Evolutionary conservation across 2,329 filamentous ascomycete species (phyloP).

Genomic region (Arthrobotrys conoides): DNA sequence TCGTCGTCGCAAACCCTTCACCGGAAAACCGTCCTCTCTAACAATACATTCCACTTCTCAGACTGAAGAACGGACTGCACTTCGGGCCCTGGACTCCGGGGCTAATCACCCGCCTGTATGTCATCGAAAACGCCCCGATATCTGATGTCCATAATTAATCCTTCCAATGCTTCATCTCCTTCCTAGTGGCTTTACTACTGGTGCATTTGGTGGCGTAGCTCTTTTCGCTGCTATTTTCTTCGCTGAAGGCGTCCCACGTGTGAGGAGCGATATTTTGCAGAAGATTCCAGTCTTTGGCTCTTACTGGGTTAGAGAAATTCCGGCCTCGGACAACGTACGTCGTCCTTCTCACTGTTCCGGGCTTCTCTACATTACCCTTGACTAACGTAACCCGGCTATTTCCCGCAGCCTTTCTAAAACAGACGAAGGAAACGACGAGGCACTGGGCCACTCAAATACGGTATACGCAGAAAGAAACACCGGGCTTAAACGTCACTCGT

Average conservation of each 20-base stretch:
- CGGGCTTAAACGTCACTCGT: background rate
- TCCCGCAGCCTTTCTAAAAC: conserved; percentile 32
- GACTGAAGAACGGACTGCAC: conserved; percentile 61
- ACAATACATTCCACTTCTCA: conserved; percentile 27
- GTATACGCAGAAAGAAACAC: background rate
- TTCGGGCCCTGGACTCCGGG: conserved; percentile 61
- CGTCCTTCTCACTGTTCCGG: background rate
- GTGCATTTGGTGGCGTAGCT: conserved; percentile 63
- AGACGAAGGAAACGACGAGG: background rate
- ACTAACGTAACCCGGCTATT: conserved; percentile 7
- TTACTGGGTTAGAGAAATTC: conserved; percentile 63
- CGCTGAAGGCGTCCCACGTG: conserved; percentile 63
- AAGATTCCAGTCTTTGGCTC: conserved; percentile 63
- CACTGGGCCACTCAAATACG: background rate
- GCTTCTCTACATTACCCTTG: background rate
- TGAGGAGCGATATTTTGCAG: conserved; percentile 63
- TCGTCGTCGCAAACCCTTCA: background rate
- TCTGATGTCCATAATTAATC: background rate
- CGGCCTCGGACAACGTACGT: conserved; percentile 64
- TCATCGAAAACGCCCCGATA: background rate
- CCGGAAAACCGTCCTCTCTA: background rate
- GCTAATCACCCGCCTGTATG: conserved; percentile 61
- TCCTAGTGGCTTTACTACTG: conserved; percentile 61
- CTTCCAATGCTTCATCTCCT: background rate
- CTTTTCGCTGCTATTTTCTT: conserved; percentile 62